A percentile compares a stretch with the other conserved stretches of the same genome.
phyloP scores from a whole-genome alignment of 169 alveolate species.

The Eimeria zaria region DNA sequence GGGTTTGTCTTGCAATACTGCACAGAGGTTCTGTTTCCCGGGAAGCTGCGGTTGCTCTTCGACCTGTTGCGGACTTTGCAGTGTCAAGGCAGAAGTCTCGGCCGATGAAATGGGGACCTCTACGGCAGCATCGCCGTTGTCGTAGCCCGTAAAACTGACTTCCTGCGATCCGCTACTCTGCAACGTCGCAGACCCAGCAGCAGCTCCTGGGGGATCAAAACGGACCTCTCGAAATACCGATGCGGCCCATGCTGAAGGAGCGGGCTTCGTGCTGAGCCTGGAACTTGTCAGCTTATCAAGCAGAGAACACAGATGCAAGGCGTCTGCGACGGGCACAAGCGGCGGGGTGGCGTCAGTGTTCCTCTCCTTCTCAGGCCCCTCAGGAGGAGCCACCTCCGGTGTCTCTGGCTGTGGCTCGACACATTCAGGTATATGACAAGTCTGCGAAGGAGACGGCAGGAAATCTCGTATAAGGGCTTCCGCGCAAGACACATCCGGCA shows the following conservation, averaged over 20 bases:
- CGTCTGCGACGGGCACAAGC: neutral
- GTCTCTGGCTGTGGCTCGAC: neutral
- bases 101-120: neutral
- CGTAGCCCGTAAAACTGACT: neutral
- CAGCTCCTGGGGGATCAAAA: neutral
- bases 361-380: neutral
- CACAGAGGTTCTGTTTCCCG: neutral
- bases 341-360: neutral
- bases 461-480: conserved; percentile 38
- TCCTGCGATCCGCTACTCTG: neutral
- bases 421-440: neutral
- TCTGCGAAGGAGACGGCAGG: neutral
- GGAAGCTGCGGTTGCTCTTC: neutral
- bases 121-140: neutral
- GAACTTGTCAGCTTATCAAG: neutral
- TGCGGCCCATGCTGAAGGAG: neutral
- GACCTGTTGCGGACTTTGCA: neutral
- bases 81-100: neutral
- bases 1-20: neutral
- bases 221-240: conserved; percentile 3
- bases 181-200: neutral
- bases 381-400: neutral
- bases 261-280: neutral
- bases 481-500: conserved; percentile 39
- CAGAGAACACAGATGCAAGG: neutral